Conservation (phyloP, 2,329 filamentous ascomycete genomes). For the Aspergillus texensis region DNA sequence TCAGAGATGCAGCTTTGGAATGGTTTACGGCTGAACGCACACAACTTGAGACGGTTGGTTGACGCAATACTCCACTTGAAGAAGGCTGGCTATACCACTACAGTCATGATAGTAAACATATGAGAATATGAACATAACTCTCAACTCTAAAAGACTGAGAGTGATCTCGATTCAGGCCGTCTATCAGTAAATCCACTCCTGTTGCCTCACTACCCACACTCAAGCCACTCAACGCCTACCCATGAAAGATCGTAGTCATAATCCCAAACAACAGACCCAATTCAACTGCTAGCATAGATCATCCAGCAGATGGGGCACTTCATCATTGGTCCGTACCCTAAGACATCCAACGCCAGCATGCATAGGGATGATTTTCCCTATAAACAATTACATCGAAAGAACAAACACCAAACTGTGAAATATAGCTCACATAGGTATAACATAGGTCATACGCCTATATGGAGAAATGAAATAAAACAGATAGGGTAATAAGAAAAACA, state of each 20-base stretch:
- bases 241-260: slow-evolving; percentile 5
- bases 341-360: slow-evolving; percentile 17
- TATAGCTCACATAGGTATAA: neutral
- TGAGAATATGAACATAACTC: neutral
- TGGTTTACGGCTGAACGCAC: too few species aligned
- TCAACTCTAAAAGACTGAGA: neutral
- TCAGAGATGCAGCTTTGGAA: too few species aligned
- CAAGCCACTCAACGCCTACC: slow-evolving; percentile 8
- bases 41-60: too few species aligned
- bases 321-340: slow-evolving; percentile 12
- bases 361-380: neutral
- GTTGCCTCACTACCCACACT: neutral
- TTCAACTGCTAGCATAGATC: slow-evolving; percentile 4
- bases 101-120: neutral
- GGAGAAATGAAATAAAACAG: slow-evolving; percentile 1
- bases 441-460: slow-evolving; percentile 1
- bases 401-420: slow-evolving; percentile 2
- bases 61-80: too few species aligned
- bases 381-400: slow-evolving; percentile 1
- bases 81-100: neutral
- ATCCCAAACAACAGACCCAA: slow-evolving; percentile 1
- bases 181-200: neutral
- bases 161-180: slow-evolving; percentile 1
- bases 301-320: slow-evolving; percentile 1
- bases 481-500: slow-evolving; percentile 3